Evolutionary conservation across 352 stramenopile species (phyloP), one percentile per base, ranked within the genome.

Genomic region (Phytophthora cryptogea): DNA sequence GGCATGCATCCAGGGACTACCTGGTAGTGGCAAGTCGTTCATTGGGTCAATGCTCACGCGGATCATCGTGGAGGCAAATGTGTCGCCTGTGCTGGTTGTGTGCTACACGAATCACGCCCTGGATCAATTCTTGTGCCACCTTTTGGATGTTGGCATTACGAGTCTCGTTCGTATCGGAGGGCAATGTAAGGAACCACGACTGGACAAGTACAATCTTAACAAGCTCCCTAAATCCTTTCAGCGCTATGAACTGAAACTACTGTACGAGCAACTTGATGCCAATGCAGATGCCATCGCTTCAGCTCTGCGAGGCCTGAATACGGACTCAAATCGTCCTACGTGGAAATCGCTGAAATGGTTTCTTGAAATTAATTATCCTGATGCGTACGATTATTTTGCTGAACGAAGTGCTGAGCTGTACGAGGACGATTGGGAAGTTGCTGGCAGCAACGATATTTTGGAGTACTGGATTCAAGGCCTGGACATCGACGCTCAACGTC

Each of bases 31-130:
- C 32, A 97, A 97, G 49, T 94, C 80, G 27, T 96, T 90, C 49
- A 86, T 97, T 45, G 89, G 89, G 13, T 78, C 69, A 1, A 72
- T 93, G 16, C 77, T 96, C 30, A 87, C 80, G 23, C 68, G 79
- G 37, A 81, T 85, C 13, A 86, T 97, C 55, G 44, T 90, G 28
- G 48, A 74, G 14, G 66, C 66, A 8, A 58, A 70, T 5, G 46
- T 79, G 5, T 66, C 61, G 11, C 76, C 76, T 4, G 88, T 97
- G 41, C 62, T 97, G 5, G 80, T 81, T 51, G 83, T 97, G 8
- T 97, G 89, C 70, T 96, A 94, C 63, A 97, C 89, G 11, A 97
- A 97, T 69, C 88, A 97, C 59, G 87, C 89, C 10, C 74, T 97
- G 40, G 88, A 96, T 71, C 88, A 95, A 65, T 96, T 97, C 60